Percentiles rank a stretch among this genome's conserved stretches.
Evolutionary conservation across 495 filamentous ascomycete genomes (phyloP).

Genomic region (Hypoxylon crocopeplum): DNA sequence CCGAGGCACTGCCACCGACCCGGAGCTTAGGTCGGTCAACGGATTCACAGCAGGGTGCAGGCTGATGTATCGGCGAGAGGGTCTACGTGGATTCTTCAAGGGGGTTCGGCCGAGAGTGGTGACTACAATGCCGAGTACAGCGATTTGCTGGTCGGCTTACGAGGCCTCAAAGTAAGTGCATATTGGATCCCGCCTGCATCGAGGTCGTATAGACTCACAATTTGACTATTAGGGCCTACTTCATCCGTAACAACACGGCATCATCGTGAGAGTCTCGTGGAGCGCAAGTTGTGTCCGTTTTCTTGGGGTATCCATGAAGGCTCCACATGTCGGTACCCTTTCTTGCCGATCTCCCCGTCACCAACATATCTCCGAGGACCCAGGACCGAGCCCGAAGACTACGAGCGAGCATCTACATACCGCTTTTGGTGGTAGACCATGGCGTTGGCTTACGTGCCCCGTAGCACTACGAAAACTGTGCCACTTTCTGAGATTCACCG

Average conservation of each 20-base stretch:
- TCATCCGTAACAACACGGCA: constrained; percentile 57
- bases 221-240: constrained; percentile 56
- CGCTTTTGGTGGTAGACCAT: constrained; percentile 9
- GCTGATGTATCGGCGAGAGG: constrained; percentile 84
- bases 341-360: constrained; percentile 30
- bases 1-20: constrained; percentile 78
- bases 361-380: constrained; percentile 35
- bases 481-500: constrained; percentile 1
- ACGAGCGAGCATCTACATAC: constrained; percentile 6
- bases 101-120: constrained; percentile 90
- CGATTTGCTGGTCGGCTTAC: constrained; percentile 92
- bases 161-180: constrained; percentile 63
- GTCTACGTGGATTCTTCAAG: constrained; percentile 86
- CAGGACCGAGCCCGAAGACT: constrained; percentile 26
- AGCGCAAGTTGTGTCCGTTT: no score
- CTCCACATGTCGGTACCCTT: constrained; percentile 24
- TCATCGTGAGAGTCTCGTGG: no score
- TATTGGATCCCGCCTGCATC: neutral
- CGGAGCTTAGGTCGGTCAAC: constrained; percentile 82
- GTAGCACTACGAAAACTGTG: constrained; percentile 5
- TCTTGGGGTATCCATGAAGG: constrained; percentile 22
- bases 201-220: constrained; percentile 17
- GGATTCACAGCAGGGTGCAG: constrained; percentile 82
- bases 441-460: constrained; percentile 10
- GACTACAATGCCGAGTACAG: constrained; percentile 97